Evolutionary conservation across 1,284 basidiomycete genomes (phyloP), one percentile per base, ranked within the genome.

Genomic region (Cutaneotrichosporon mucoides): DNA sequence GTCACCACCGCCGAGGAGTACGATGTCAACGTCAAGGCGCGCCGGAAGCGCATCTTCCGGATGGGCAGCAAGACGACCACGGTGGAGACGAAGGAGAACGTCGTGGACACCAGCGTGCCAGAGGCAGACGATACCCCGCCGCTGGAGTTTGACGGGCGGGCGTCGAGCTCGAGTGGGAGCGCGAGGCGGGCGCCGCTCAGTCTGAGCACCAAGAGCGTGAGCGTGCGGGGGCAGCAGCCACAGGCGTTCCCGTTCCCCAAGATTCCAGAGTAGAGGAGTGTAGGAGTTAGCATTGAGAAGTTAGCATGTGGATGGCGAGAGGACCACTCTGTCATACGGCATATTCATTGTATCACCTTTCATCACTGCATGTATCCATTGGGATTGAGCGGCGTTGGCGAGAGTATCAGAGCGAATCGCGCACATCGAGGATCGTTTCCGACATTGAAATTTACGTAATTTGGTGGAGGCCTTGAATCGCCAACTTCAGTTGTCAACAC

Each of bases 31-130:
- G 81, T 86, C 53, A 91, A 88, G 70, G 92, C 89, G 7, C 84
- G 80, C 68, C 81, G 92, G 56, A 92, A 90, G 72, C 83, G 92
- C 47, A 86, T 83, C 12, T 87, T 88, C 70, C 82, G 83, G 15
- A 73, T 94, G 12, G 86, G 87, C 0, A 51, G 46, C 52, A 55
- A 45, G 24, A 49, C 37, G 9, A 44, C 33, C 6, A 40, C 15
- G 4, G 15, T 24, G 5, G 49, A 40, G 44, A 46, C 9, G 7
- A 33, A n/a, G 15, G 6, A 1, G 15, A 16, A 1, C 24, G 51
- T 33, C 16, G 24, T 24, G 2, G 24, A 24, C 24, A 3, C 24
- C 2, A 3, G 24, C 1, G 53, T 16, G 15, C 56, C 56, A 7
- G 63, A 62, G 43, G 36, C 55, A 12, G 59, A 64, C 42, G 61